Percentiles rank a stretch among this genome's conserved stretches.
These are phyloP conservation scores for Aspergillus persii DNA, from an alignment of 2,329 filamentous ascomycete species.

Conservation along the genomic window DNA sequence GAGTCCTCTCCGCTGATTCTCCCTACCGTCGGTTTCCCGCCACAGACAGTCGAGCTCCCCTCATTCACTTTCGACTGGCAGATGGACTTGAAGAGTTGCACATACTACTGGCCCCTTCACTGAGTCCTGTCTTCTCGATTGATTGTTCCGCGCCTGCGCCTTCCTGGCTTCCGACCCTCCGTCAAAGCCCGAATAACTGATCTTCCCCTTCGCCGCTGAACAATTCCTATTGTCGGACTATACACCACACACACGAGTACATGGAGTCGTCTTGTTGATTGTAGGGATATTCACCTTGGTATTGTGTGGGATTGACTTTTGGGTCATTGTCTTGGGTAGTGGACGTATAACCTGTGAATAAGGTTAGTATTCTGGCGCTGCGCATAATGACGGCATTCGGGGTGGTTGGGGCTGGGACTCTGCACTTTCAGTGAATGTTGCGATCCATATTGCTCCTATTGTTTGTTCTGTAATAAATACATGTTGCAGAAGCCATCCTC, in stretches of 20 bases:
- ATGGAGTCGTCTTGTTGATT: background rate
- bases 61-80: constrained; percentile 10
- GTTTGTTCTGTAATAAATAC: background rate
- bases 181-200: background rate
- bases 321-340: background rate
- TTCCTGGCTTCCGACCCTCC: background rate
- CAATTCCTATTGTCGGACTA: background rate
- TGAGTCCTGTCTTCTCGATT: constrained; percentile 3
- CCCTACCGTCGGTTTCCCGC: constrained; percentile 15
- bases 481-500: background rate
- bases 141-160: background rate
- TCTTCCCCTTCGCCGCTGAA: background rate
- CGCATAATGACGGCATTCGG: background rate
- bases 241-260: background rate
- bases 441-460: background rate
- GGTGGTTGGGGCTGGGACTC: background rate
- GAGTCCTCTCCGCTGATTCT: constrained; percentile 17
- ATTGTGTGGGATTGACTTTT: background rate
- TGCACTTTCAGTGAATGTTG: background rate
- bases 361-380: background rate
- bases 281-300: background rate
- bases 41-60: constrained; percentile 9
- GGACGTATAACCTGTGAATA: background rate
- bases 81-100: constrained; percentile 6
- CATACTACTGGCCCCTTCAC: constrained; percentile 4